A percentile compares a stretch with the other conserved stretches of the same genome.
phyloP scores from a whole-genome alignment of 2,329 filamentous ascomycete genomes.

The Leptoxyphium fumago region DNA sequence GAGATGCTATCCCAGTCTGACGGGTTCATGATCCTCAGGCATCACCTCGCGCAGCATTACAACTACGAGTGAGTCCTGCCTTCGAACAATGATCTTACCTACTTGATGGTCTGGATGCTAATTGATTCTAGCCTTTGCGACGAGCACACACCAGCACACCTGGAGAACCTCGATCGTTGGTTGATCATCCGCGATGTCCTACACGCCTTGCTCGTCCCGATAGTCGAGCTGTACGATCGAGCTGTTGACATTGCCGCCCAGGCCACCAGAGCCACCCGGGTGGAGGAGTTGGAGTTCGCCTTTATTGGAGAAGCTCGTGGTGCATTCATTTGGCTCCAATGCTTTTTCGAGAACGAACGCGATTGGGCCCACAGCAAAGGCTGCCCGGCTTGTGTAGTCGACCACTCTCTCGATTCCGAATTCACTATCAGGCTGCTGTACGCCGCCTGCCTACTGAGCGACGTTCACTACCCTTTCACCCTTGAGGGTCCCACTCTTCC shows the following conservation, averaged over 20 bases:
- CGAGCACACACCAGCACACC: constrained; percentile 22
- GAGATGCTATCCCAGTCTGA: constrained; percentile 24
- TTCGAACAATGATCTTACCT: not conserved
- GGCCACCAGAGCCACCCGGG: constrained; percentile 32
- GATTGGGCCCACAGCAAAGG: constrained; percentile 43
- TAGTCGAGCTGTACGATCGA: constrained; percentile 41
- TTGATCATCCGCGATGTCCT: constrained; percentile 44
- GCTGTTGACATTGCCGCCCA: constrained; percentile 38
- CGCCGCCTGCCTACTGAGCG: constrained; percentile 32
- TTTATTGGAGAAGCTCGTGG: constrained; percentile 42
- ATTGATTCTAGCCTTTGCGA: constrained; percentile 33
- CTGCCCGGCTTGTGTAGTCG: constrained; percentile 37
- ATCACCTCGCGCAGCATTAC: constrained; percentile 26
- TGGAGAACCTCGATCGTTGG: constrained; percentile 24
- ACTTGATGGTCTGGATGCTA: constrained; percentile 19
- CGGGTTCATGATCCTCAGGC: constrained; percentile 29
- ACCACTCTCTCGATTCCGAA: constrained; percentile 31
- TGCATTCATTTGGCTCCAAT: constrained; percentile 45
- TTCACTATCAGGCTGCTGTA: constrained; percentile 32
- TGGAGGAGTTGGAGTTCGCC: constrained; percentile 41
- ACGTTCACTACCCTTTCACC: constrained; percentile 22
- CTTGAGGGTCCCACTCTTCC: constrained; percentile 20
- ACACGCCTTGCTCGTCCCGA: constrained; percentile 43
- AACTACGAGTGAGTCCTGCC: constrained; percentile 20
- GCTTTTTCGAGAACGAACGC: constrained; percentile 40